phyloP scores from a whole-genome alignment of 179 eudicot genomes.

The Pouteria campechiana region DNA sequence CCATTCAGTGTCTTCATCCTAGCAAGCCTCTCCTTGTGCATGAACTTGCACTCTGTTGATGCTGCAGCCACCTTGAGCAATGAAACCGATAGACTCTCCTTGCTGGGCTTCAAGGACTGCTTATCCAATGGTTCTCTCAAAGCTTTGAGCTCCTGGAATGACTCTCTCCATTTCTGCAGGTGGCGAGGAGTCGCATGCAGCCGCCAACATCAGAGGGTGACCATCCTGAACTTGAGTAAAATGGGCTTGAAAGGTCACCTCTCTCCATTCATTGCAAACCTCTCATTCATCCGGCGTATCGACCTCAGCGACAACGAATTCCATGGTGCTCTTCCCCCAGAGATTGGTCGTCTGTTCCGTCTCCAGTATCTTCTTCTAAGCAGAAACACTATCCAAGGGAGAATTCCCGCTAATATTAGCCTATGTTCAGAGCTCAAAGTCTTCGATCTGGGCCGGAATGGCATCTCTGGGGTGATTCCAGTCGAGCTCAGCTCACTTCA shows the following conservation, averaged over 20 bases:
- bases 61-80: too few species aligned
- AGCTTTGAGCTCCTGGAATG: conserved; percentile 7
- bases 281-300: conserved; percentile 2
- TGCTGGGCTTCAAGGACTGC: conserved; percentile 1
- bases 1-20: too few species aligned
- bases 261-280: conserved; percentile 10
- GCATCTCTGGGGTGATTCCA: conserved; percentile 32
- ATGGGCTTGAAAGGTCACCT: conserved; percentile 1
- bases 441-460: conserved; percentile 35
- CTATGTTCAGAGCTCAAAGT: conserved; percentile 18
- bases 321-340: not conserved
- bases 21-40: too few species aligned
- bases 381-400: conserved; percentile 3
- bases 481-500: conserved; percentile 15
- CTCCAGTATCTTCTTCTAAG: not conserved
- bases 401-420: conserved; percentile 9
- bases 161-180: conserved; percentile 4
- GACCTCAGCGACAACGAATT: not conserved
- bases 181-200: conserved; percentile 10
- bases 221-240: not conserved
- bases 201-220: conserved; percentile 2
- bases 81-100: conserved; percentile 5
- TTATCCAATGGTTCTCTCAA: not conserved
- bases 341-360: not conserved
- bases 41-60: too few species aligned